phyloP scores from a whole-genome alignment of 78 protist species.

The Speleostelium caveatum region DNA sequence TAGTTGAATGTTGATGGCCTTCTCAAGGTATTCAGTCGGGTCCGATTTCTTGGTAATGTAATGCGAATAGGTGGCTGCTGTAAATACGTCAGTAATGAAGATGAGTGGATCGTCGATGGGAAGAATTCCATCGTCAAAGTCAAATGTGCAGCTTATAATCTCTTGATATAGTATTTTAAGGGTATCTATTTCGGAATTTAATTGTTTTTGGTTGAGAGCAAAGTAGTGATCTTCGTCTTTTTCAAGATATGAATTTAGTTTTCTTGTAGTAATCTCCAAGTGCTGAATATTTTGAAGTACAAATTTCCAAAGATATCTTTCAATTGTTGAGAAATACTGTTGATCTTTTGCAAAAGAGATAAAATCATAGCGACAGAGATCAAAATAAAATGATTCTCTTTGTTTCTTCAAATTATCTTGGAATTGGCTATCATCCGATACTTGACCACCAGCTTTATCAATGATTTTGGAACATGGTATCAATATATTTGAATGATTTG shows the following conservation, averaged over 20 bases:
- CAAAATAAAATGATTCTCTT: neutral
- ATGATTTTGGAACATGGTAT: constrained; percentile 14
- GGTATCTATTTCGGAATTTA: neutral
- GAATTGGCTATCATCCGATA: no score
- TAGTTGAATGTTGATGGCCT: neutral
- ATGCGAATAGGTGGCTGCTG: neutral
- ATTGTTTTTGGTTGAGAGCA: constrained; percentile 1
- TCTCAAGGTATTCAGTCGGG: neutral
- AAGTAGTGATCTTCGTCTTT: constrained; percentile 5
- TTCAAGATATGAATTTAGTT: neutral
- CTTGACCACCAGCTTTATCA: no score
- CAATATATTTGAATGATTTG: constrained; percentile 11
- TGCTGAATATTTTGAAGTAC: constrained; percentile 25
- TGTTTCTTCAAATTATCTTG: no score
- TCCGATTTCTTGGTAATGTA: neutral
- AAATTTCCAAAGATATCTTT: constrained; percentile 49
- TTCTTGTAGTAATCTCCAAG: constrained; percentile 29
- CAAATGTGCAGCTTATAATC: neutral
- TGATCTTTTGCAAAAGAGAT: constrained; percentile 8
- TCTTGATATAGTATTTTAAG: neutral
- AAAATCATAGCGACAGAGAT: constrained; percentile 43
- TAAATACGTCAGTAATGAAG: neutral
- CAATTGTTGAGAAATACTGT: constrained; percentile 10
- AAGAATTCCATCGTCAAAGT: neutral
- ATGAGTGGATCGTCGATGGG: neutral